Evolutionary conservation across 805 yeast species (phyloP).

Genomic region (Lipomyces spencermartinsiae): DNA sequence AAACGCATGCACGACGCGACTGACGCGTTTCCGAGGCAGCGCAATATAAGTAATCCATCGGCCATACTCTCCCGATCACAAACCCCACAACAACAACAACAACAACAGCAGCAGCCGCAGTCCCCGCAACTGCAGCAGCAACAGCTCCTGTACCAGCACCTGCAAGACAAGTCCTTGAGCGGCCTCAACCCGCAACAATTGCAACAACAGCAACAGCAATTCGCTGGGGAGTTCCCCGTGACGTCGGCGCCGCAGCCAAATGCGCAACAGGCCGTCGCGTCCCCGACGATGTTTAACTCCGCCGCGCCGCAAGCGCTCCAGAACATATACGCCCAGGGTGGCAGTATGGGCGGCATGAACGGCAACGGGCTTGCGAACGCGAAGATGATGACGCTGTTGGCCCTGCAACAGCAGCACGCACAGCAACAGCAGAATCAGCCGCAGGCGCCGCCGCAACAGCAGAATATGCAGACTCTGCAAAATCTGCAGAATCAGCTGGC

Average conservation of each 20-base stretch:
- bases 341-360: neutral
- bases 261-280: neutral
- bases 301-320: constrained; percentile 10
- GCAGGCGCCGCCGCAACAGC: constrained; percentile 1
- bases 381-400: neutral
- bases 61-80: constrained; percentile 10
- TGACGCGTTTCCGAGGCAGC: constrained; percentile 10
- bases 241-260: constrained; percentile 5
- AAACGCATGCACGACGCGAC: constrained; percentile 22
- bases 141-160: constrained; percentile 20
- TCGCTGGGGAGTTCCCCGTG: constrained; percentile 8
- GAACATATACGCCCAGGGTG: constrained; percentile 14
- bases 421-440: constrained; percentile 21
- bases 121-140: constrained; percentile 21
- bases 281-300: constrained; percentile 8
- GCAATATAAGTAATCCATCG: constrained; percentile 1
- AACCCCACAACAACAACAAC: constrained; percentile 20
- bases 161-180: constrained; percentile 4
- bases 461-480: constrained; percentile 6
- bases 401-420: constrained; percentile 11
- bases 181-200: constrained; percentile 11
- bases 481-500: constrained; percentile 19
- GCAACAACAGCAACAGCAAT: constrained; percentile 20
- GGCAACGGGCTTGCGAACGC: neutral
- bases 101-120: constrained; percentile 18